Conservation (phyloP, 768 basidiomycete species). For the Boletus edulis region DNA sequence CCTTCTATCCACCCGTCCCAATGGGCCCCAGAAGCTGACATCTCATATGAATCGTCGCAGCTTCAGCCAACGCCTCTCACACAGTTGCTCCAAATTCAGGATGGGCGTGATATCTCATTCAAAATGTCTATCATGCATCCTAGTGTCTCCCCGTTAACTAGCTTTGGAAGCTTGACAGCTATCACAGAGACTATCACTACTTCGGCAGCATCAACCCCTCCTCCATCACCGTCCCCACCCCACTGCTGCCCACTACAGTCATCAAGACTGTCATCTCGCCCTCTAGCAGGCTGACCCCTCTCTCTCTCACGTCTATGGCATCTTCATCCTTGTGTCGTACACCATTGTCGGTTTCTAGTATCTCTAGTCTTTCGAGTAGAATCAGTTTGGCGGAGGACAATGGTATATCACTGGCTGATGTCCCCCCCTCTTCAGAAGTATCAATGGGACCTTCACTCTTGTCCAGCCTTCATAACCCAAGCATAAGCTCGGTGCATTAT, state of each 20-base stretch:
- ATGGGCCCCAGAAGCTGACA: slow-evolving; percentile 65
- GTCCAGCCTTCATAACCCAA: slow-evolving; percentile 37
- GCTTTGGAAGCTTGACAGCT: slow-evolving; percentile 32
- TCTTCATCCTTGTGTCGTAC: slow-evolving; percentile 37
- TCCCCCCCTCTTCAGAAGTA: slow-evolving; percentile 27
- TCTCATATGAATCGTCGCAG: slow-evolving; percentile 77
- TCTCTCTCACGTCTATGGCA: slow-evolving; percentile 29
- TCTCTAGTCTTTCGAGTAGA: slow-evolving; percentile 45
- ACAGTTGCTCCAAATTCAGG: slow-evolving; percentile 48
- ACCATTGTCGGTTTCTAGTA: slow-evolving; percentile 36
- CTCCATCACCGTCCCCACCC: neutral
- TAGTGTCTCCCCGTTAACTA: slow-evolving; percentile 40
- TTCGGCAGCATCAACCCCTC: slow-evolving; percentile 13
- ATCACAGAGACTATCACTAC: slow-evolving; percentile 34
- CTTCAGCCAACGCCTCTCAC: slow-evolving; percentile 68
- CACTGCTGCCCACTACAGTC: slow-evolving; percentile 19
- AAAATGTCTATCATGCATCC: slow-evolving; percentile 75
- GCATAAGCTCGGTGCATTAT: slow-evolving; percentile 21
- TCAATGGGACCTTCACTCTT: slow-evolving; percentile 60
- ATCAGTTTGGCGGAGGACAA: slow-evolving; percentile 34
- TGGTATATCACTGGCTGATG: slow-evolving; percentile 16
- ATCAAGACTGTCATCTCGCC: slow-evolving; percentile 27
- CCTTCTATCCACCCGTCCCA: slow-evolving; percentile 40
- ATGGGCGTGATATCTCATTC: slow-evolving; percentile 61
- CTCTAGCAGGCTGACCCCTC: slow-evolving; percentile 31